phyloP scores from a whole-genome alignment of 306 rosid genomes.

The Ochetophila trinervis region DNA sequence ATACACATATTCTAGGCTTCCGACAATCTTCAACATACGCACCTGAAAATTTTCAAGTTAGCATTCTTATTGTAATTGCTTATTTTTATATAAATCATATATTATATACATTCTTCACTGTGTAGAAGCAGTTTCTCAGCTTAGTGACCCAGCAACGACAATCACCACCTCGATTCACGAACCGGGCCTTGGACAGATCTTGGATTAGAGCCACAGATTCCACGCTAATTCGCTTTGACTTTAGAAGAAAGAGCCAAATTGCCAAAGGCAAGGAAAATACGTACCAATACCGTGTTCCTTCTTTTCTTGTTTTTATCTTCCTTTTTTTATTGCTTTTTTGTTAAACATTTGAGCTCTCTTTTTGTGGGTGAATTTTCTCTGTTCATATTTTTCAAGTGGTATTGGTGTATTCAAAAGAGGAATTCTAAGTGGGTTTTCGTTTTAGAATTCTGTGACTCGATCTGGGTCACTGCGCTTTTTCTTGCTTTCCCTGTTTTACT shows the following conservation, averaged over 20 bases:
- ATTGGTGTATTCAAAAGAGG: slow-evolving; percentile 28
- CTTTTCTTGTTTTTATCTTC: background rate
- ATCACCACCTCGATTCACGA: slow-evolving; percentile 42
- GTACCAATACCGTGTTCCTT: slow-evolving; percentile 5
- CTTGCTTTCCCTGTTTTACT: slow-evolving; percentile 37
- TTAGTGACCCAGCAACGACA: background rate
- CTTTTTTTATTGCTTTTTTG: background rate
- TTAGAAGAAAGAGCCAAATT: slow-evolving; percentile 24
- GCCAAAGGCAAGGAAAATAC: slow-evolving; percentile 22
- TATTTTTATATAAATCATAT: background rate
- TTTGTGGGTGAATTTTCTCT: background rate
- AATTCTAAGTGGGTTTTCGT: slow-evolving; percentile 34
- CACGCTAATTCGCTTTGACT: slow-evolving; percentile 42
- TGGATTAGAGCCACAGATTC: slow-evolving; percentile 40
- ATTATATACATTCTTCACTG: background rate
- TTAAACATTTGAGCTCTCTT: background rate
- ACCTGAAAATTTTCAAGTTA: slow-evolving; percentile 17
- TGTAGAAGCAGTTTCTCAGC: background rate
- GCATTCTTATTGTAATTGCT: background rate
- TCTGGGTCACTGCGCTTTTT: slow-evolving; percentile 42
- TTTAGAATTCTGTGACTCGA: slow-evolving; percentile 32
- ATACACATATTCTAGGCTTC: slow-evolving; percentile 11
- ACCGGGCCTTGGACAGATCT: slow-evolving; percentile 39
- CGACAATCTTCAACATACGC: slow-evolving; percentile 32
- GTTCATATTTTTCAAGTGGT: slow-evolving; percentile 15